Base-by-base conservation (phyloP, 768 basidiomycete genomes). In the Holtermannia corniformis region DNA sequence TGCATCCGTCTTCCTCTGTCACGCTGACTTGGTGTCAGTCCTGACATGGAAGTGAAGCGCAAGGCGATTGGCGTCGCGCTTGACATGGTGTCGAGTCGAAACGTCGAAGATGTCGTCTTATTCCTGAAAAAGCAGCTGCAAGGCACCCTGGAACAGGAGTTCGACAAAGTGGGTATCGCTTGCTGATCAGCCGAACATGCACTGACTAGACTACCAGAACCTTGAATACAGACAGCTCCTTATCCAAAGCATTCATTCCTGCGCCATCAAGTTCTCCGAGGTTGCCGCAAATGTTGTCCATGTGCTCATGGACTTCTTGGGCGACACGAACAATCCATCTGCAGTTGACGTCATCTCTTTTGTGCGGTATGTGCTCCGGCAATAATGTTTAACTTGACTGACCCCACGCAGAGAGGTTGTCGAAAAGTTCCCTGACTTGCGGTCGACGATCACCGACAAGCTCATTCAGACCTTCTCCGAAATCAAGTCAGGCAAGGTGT, bases 51-150 rank as follows among this genome's bases (percentile, higher is more conserved):
- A 75, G 95, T 97, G 24, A 84, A 89, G 53, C 79, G 86, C 55
- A 96, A 95, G 72, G 91, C 92, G 4, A 82, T 93, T 55, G 78
- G 76, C 52, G 87, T 96, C 57, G 88, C 90, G 12, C 74, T 97
- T 50, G 87, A 83, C 70, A 88, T 97, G 86, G 87, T 90, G 0
- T 85, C 87, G 14, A 87, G 86, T 61, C 77, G 92, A 47, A 99
- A 95, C 58, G 90, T 96, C 13, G 95, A 97, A 67, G 95, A 97
- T 47, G 89, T 97, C 1, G 92, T 93, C 1, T 68, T 86, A 2
- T 93, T 95, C 81, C 78, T 99, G 64, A 97, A 97, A 79, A 99
- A 97, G 73, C 92, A 97, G 67, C 78, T 99, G n/a, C 82, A 86
- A 63, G 84, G 82, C 68, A 97, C 93, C 0, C 82, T 95, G 61